Base-by-base conservation (phyloP, 345 rosid genomes). In the Salix suchowensis region DNA sequence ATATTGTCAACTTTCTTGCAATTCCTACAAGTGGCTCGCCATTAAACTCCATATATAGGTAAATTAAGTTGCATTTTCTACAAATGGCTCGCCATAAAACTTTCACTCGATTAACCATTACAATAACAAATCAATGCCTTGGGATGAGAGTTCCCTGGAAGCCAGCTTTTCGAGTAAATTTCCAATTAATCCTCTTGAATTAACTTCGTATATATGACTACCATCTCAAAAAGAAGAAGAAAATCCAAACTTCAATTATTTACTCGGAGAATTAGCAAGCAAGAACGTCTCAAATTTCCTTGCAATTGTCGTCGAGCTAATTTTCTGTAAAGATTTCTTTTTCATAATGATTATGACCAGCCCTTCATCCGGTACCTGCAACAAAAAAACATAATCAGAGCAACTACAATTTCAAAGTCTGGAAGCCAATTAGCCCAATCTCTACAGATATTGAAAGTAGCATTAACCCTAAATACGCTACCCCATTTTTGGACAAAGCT, bases 1-100 rank as follows among this genome's bases (percentile, higher is more conserved):
- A 30, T 30, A 30, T 30, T 36, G 94, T 95, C 84, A 96, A 83
- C 78, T 90, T 92, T 83, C 97, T 87, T 15, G 98, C 98, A 77
- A 88, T 82, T 76, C 99, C 99, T 94, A 30, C 32, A 30, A 30
- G 2, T 30, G 32, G 4, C 32, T 30, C 32, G 3, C 32, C 32
- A 30, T 30, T 30, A 30, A 62, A 12, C 19, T 62, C 30, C 67
- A 12, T 26, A 26, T 26, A 26, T 62, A 26, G 67, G 12, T 28
- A 62, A 62, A 24, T 62, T 48, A 48, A 48, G 52, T 3, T 15
- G 19, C 19, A 48, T 4, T 15, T 3, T 48, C 18, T 2, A 48
- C 14, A 30, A 9, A 62, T 11, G 12, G 16, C 32, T 62, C 67
- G 11, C 18, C 52, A 4, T 48, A 3, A 13, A 23, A 39, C 26